Evolutionary conservation across 176 grass and related monocot genomes (phyloP), one percentile per base, ranked within the genome.

Genomic region (Melocanna baccifera): DNA sequence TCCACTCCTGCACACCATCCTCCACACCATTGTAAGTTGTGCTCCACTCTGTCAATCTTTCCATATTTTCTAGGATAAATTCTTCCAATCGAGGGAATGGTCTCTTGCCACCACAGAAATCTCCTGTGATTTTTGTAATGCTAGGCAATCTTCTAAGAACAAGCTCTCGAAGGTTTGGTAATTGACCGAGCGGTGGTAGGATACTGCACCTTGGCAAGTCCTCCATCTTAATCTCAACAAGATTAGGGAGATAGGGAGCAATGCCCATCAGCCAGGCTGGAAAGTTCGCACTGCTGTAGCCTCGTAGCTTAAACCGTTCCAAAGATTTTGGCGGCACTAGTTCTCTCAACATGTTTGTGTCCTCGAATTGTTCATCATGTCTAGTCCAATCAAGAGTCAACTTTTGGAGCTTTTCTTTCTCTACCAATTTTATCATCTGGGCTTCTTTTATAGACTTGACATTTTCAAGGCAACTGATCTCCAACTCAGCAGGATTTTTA

Each of bases 151-250:
- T n/a, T 3, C 0, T 0, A 2, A 56, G 53, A n/a, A 0, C 0
- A 7, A 83, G 3, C 0, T 0, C 3, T 12, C 26, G 2, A 9
- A 83, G 41, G 29, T 37, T 37, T 3, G 25, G 81, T 6, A 83
- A 36, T 30, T 73, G 69, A 12, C 69, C 68, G 32, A 83, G 55
- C 7, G 69, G 55, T 47, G 81, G 68, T 42, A 73, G 18, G 1
- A 16, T 13, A 3, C 7, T 47, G 32, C 68, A 73, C 3, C 0
- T 1, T 0, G 25, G 39, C 12, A 62, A 4, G 62, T 12, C 0
- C 2, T 0, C 0, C 19, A 83, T 0, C 1, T 0, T 0, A 48
- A 73, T 73, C 6, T 0, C 0, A 51, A 10, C 20, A 39, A 83
- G 42, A 62, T 73, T 73, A 0, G 41, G 56, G 2, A 83, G 81